Evolutionary conservation across 768 basidiomycete species (phyloP).

Genomic region (Trametes coccinea): DNA sequence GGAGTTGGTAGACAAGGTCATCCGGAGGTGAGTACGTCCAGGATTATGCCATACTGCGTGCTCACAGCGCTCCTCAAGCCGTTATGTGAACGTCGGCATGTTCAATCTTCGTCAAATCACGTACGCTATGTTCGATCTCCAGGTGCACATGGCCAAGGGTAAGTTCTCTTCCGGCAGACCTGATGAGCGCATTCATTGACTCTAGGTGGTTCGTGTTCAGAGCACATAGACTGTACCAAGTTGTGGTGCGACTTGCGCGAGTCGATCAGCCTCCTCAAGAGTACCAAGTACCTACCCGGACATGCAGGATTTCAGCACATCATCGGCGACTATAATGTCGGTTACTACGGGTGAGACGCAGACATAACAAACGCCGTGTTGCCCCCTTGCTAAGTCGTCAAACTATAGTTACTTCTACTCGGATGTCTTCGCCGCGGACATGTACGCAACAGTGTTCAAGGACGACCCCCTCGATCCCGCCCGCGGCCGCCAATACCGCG

Average conservation of each 20-base stretch:
- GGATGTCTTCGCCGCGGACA: conserved; percentile 61
- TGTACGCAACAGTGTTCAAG: conserved; percentile 75
- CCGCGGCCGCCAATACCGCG: conserved; percentile 67
- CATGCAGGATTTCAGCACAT: conserved; percentile 79
- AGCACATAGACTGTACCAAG: conserved; percentile 65
- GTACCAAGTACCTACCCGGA: conserved; percentile 59
- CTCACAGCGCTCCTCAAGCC: conserved; percentile 26
- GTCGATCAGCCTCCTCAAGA: conserved; percentile 66
- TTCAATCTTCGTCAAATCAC: conserved; percentile 83
- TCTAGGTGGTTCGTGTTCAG: conserved; percentile 30
- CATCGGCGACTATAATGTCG: conserved; percentile 68
- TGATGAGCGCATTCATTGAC: neutral
- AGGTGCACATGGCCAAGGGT: conserved; percentile 72
- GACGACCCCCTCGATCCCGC: conserved; percentile 69
- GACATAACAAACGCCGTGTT: neutral
- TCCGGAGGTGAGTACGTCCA: conserved; percentile 57
- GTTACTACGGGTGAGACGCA: conserved; percentile 63
- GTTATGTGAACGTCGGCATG: conserved; percentile 78
- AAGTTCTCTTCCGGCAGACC: neutral
- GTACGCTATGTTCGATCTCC: conserved; percentile 77
- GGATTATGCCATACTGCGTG: neutral
- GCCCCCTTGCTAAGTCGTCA: neutral
- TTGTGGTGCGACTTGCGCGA: conserved; percentile 78
- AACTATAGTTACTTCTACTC: conserved; percentile 58
- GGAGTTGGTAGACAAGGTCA: conserved; percentile 78